These are phyloP conservation scores for Zostera marina DNA, from an alignment of 116 monocot genomes.

Conservation along the genomic window DNA sequence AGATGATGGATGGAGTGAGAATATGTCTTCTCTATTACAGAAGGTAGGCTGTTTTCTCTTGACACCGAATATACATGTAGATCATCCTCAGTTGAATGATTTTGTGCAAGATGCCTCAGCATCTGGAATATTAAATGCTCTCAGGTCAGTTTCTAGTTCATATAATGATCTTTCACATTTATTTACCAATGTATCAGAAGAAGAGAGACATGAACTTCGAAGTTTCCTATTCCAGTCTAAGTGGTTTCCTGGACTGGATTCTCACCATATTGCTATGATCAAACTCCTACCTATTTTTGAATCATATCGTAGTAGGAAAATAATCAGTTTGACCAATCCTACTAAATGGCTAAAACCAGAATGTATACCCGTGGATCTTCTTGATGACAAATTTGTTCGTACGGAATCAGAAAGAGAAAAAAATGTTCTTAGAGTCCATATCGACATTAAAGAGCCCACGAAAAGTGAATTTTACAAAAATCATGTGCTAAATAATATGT, in stretches of 20 bases:
- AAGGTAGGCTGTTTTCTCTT: slow-evolving; percentile 73
- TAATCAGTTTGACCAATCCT: slow-evolving; percentile 41
- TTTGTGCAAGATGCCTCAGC: slow-evolving; percentile 83
- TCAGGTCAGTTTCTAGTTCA: slow-evolving; percentile 35
- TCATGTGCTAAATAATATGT: slow-evolving; percentile 51
- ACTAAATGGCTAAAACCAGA: slow-evolving; percentile 80
- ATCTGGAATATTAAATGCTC: slow-evolving; percentile 68
- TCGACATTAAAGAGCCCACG: slow-evolving; percentile 54
- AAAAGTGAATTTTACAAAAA: slow-evolving; percentile 73
- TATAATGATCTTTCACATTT: slow-evolving; percentile 22
- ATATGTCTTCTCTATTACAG: slow-evolving; percentile 62
- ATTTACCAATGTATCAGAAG: slow-evolving; percentile 59
- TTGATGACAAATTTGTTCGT: slow-evolving; percentile 69
- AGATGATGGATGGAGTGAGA: slow-evolving; percentile 95
- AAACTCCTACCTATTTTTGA: slow-evolving; percentile 89
- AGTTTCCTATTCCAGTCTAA: slow-evolving; percentile 92
- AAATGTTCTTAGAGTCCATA: slow-evolving; percentile 39
- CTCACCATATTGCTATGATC: slow-evolving; percentile 46
- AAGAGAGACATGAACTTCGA: slow-evolving; percentile 73
- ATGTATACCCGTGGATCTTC: slow-evolving; percentile 54
- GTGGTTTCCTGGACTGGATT: slow-evolving; percentile 67
- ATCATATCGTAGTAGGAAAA: slow-evolving; percentile 42
- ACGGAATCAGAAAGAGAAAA: slow-evolving; percentile 76
- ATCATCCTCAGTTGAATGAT: slow-evolving; percentile 69
- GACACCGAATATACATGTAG: slow-evolving; percentile 47